These are phyloP conservation scores for Agrocybe pediades DNA, from an alignment of 768 basidiomycete species.

Conservation along the genomic window DNA sequence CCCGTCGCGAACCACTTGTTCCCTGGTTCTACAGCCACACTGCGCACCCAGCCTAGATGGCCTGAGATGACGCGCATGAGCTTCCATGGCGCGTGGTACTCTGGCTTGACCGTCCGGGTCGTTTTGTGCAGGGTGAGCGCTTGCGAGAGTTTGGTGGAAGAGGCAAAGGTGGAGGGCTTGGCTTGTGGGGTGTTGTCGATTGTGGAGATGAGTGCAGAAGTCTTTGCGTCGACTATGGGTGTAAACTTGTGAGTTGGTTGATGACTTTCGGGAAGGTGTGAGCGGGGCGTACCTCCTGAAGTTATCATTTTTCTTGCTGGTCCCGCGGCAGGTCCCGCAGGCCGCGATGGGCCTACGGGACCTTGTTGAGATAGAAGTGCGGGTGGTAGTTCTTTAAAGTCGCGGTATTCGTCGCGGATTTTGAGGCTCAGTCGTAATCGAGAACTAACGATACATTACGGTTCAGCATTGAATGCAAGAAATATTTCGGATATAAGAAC, in stretches of 20 bases:
- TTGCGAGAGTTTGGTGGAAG: constrained; percentile 72
- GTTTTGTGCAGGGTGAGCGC: constrained; percentile 93
- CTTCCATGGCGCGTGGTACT: constrained; percentile 96
- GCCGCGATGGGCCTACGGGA: constrained; percentile 77
- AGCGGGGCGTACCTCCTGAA: constrained; percentile 54
- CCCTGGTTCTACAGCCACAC: constrained; percentile 94
- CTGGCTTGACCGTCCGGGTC: constrained; percentile 90
- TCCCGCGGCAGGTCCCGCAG: too few relatives aligned
- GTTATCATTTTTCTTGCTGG: constrained; percentile 65
- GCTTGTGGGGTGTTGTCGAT: constrained; percentile 75
- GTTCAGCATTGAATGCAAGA: too few relatives aligned
- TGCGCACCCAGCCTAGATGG: constrained; percentile 97
- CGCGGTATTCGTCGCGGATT: constrained; percentile 86
- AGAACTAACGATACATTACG: constrained; percentile 40
- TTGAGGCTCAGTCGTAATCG: constrained; percentile 79
- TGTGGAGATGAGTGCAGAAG: constrained; percentile 69
- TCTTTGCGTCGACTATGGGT: constrained; percentile 42
- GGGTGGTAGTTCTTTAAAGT: constrained; percentile 83
- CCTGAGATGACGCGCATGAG: constrained; percentile 96
- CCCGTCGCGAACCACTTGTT: constrained; percentile 99
- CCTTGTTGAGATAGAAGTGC: constrained; percentile 81
- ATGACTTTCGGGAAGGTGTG: not conserved
- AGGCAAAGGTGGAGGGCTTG: constrained; percentile 70
- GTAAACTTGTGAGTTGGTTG: constrained; percentile 8
- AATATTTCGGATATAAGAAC: too few relatives aligned